Conservation (phyloP, 2,329 filamentous ascomycete genomes). For the Xylariaceae sp. region DNA sequence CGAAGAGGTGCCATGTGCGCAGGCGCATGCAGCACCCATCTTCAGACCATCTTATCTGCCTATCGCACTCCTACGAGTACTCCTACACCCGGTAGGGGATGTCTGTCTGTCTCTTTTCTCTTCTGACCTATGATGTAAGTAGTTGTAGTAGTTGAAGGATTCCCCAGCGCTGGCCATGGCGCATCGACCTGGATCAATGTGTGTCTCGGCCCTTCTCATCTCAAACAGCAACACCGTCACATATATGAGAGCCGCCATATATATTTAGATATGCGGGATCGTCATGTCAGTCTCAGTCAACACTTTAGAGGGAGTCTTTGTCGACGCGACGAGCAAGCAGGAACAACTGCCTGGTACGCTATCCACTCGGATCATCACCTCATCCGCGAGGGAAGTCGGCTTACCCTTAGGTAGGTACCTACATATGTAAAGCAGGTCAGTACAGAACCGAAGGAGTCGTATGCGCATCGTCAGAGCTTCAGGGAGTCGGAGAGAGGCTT, state of each 20-base stretch:
- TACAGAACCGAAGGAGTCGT: no score
- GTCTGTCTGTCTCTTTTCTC: no score
- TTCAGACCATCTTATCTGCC: neutral
- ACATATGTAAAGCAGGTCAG: no score
- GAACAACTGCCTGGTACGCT: neutral
- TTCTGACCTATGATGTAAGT: neutral
- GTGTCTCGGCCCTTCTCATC: constrained; percentile 3
- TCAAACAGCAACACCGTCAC: neutral
- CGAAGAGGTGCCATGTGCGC: constrained; percentile 1
- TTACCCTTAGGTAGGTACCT: constrained; percentile 1
- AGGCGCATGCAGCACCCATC: neutral
- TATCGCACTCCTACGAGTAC: neutral
- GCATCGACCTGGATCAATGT: neutral
- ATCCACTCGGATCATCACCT: neutral
- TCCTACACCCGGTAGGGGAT: no score
- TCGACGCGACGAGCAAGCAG: neutral
- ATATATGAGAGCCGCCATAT: neutral
- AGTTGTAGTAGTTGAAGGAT: neutral
- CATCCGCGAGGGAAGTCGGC: neutral
- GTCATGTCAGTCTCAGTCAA: neutral
- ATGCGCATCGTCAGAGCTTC: no score
- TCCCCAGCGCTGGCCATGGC: neutral
- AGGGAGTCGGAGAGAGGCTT: constrained; percentile 7
- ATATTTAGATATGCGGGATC: constrained; percentile 1
- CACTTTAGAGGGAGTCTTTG: neutral